Base-by-base conservation (phyloP, 768 basidiomycete genomes). In the Dacryopinax spathularia region DNA sequence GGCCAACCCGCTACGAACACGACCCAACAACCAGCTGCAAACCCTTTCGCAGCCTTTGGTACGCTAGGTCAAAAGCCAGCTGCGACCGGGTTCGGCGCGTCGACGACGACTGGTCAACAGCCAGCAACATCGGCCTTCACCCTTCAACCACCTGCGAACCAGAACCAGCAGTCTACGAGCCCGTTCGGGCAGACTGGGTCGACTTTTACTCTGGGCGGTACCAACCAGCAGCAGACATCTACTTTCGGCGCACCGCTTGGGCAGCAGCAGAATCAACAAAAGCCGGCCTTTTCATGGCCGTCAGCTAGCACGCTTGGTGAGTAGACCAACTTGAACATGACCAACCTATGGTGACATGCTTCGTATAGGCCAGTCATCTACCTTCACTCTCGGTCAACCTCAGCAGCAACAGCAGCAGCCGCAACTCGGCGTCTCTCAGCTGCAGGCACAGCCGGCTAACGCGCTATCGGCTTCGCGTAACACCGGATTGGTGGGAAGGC, bases 41-140 rank as follows among this genome's bases (percentile, higher is more conserved):
- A 29, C 25, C 15, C 25, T 56, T 56, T 56, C 25, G 5, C 5
- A 15, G 15, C 48, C 3, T 56, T 56, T 15, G 77, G 80, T 16
- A 71, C 85, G 22, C 89, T 90, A 71, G 87, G 86, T 9, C 82
- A 82, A 66, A 69, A 74, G 59, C 72, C 82, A 7, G 67, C 77
- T 9, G 74, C 79, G 2, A 76, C 80, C 29, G 72, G 77, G 25
- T 56, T 25, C 9, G 48, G 48, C 20, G 25, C 25, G 31, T 56
- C 48, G 9, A n/a, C n/a, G n/a, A n/a, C n/a, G n/a, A 56, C 48
- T 18, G 29, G 29, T 5, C 22, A 25, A 29, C 48, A 56, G 31
- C 25, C 10, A 29, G 25, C 48, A 29, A 56, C 48, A 6, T 6
- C 39, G 18, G 16, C 39, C 3, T 56, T 56, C 48, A 27, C 48